Evolutionary conservation across 1,284 basidiomycete genomes (phyloP).

Genomic region (Cystobasidium pallidum): DNA sequence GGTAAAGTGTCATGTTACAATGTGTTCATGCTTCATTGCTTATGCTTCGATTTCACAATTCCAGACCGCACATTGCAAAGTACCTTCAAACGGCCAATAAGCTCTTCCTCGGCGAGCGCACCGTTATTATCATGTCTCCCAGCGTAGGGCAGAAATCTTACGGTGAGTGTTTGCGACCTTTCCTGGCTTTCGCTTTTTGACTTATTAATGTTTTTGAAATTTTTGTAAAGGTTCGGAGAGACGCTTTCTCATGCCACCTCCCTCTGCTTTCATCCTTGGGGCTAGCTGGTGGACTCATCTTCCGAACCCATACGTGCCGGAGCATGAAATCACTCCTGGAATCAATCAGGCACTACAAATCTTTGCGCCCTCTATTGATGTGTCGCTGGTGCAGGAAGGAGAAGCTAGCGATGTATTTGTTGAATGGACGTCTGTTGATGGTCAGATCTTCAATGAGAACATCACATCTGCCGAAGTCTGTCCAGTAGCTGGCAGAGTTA

Average conservation of each 20-base stretch:
- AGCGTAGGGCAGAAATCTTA: constrained; percentile 97
- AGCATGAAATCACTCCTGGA: constrained; percentile 49
- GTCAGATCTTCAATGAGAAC: constrained; percentile 71
- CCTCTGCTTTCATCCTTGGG: constrained; percentile 90
- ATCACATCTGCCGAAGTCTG: constrained; percentile 58
- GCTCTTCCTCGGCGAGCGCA: constrained; percentile 86
- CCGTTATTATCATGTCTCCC: constrained; percentile 92
- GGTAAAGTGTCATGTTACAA: not conserved
- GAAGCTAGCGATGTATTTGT: constrained; percentile 70
- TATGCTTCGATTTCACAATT: not conserved
- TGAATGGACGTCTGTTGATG: constrained; percentile 80
- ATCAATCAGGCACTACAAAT: constrained; percentile 60
- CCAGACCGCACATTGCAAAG: constrained; percentile 46
- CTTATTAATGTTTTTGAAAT: not conserved
- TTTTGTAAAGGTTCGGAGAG: constrained; percentile 75
- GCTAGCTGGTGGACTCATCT: constrained; percentile 80
- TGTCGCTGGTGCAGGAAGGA: constrained; percentile 88
- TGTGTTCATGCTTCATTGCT: not conserved
- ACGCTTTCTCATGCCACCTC: constrained; percentile 92
- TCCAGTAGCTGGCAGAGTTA: constrained; percentile 68
- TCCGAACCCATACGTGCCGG: constrained; percentile 54
- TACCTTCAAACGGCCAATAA: constrained; percentile 84
- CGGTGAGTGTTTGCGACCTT: constrained; percentile 59
- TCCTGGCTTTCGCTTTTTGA: not conserved
- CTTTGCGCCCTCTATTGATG: constrained; percentile 73